Percentiles rank a stretch among this genome's conserved stretches.
These are phyloP conservation scores for Solanum habrochaites DNA, from an alignment of 257 asterid genomes.

Conservation along the genomic window DNA sequence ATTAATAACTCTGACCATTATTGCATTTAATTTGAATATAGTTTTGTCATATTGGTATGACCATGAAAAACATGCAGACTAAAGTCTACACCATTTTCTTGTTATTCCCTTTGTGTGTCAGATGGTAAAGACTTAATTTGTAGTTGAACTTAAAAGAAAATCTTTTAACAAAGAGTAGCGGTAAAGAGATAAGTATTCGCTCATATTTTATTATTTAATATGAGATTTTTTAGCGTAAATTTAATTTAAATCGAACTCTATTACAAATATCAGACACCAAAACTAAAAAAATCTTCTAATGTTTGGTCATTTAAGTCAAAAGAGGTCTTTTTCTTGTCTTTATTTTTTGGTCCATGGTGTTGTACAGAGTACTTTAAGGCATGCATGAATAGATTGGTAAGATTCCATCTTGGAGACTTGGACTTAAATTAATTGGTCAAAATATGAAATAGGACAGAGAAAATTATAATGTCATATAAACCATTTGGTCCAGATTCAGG, in stretches of 20 bases:
- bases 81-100: background rate
- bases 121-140: background rate
- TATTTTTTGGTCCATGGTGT: background rate
- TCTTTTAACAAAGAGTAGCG: too few relatives aligned
- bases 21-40: background rate
- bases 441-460: background rate
- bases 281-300: background rate
- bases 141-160: background rate
- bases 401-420: background rate
- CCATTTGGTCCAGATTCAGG: background rate
- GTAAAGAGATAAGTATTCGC: too few relatives aligned
- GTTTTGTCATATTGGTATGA: background rate
- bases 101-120: background rate
- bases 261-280: too few relatives aligned
- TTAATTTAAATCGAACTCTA: too few relatives aligned
- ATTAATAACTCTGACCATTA: background rate
- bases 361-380: background rate
- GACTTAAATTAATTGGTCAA: background rate
- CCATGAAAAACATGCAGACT: background rate
- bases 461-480: background rate
- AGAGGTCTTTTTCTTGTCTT: background rate
- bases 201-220: fast-evolving
- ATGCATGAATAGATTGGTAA: background rate
- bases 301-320: background rate
- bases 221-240: fast-evolving